These are phyloP conservation scores for Penicillium sp. DNA, from an alignment of 2,329 filamentous ascomycete genomes.

Conservation along the genomic window DNA sequence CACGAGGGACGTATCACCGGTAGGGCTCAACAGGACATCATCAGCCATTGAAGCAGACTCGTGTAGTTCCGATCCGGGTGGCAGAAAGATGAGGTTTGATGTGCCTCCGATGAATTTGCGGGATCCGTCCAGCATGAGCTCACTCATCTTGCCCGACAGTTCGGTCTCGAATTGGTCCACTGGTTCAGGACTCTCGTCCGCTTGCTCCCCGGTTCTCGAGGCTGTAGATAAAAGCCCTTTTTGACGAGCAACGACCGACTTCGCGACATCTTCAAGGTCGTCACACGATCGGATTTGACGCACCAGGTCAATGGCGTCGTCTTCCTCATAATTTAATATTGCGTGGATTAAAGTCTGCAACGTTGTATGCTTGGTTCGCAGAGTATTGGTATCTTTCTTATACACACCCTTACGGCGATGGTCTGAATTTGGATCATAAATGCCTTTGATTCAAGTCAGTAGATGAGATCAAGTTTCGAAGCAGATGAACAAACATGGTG, in stretches of 20 bases:
- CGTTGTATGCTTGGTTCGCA: conserved; percentile 82
- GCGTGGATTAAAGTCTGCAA: conserved; percentile 90
- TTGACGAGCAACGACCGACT: conserved; percentile 54
- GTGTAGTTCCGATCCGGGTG: conserved; percentile 47
- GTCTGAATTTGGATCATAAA: conserved; percentile 95
- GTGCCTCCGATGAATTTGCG: conserved; percentile 91
- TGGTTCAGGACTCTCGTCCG: conserved; percentile 41
- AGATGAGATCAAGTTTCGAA: not conserved
- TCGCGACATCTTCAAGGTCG: conserved; percentile 60
- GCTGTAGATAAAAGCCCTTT: conserved; percentile 44
- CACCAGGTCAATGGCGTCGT: conserved; percentile 77
- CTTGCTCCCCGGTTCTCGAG: conserved; percentile 29
- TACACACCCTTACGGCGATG: conserved; percentile 96
- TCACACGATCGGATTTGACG: conserved; percentile 83
- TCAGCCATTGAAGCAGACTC: conserved; percentile 37
- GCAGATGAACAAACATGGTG: conserved; percentile 33
- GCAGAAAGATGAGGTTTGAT: conserved; percentile 82
- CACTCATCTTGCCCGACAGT: conserved; percentile 87
- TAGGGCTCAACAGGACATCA: conserved; percentile 45
- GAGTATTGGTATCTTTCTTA: conserved; percentile 82
- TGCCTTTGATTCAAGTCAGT: conserved; percentile 54
- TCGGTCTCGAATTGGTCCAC: conserved; percentile 64
- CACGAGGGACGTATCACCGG: conserved; percentile 61
- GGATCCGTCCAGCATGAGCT: conserved; percentile 78
- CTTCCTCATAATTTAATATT: conserved; percentile 88